Conservation (phyloP, 768 basidiomycete genomes). For the Serpula lacrymans region DNA sequence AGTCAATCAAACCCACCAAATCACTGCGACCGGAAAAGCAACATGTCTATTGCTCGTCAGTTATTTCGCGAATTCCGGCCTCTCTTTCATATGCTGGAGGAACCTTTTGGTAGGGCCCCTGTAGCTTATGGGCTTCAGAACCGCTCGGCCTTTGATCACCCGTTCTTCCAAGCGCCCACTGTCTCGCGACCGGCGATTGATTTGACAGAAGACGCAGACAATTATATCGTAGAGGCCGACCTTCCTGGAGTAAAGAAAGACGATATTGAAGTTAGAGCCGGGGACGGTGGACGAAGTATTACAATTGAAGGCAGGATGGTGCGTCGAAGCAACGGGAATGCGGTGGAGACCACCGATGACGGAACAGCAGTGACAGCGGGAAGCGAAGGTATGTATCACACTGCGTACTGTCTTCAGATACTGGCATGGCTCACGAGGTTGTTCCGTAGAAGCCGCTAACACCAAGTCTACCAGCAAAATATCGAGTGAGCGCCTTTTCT, state of each 20-base stretch:
- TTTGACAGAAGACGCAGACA: conserved; percentile 59
- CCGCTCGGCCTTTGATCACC: conserved; percentile 46
- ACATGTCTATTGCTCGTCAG: conserved; percentile 65
- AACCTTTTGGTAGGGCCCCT: conserved; percentile 44
- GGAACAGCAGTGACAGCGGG: conserved; percentile 7
- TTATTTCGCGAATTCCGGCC: conserved; percentile 71
- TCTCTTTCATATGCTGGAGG: conserved; percentile 72
- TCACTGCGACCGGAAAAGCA: conserved; percentile 2
- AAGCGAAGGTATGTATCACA: conserved; percentile 26
- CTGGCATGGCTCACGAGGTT: conserved; percentile 8
- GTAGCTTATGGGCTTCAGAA: conserved; percentile 21
- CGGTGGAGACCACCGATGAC: conserved; percentile 16
- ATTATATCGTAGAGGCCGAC: conserved; percentile 72
- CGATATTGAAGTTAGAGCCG: conserved; percentile 66
- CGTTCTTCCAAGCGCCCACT: conserved; percentile 38
- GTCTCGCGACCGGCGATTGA: conserved; percentile 58
- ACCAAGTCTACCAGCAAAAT: conserved; percentile 40
- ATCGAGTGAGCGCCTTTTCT: conserved; percentile 58
- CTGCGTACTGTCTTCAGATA: not conserved
- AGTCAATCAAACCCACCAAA: not conserved
- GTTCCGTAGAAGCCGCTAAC: conserved; percentile 14
- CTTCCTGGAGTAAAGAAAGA: conserved; percentile 78
- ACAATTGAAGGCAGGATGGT: conserved; percentile 67
- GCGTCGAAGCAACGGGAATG: conserved; percentile 17
- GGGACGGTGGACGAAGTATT: conserved; percentile 65